Percentiles rank a stretch among this genome's conserved stretches.
Evolutionary conservation across 441 rosid species (phyloP).

Genomic region (Adansonia rubrostipa): DNA sequence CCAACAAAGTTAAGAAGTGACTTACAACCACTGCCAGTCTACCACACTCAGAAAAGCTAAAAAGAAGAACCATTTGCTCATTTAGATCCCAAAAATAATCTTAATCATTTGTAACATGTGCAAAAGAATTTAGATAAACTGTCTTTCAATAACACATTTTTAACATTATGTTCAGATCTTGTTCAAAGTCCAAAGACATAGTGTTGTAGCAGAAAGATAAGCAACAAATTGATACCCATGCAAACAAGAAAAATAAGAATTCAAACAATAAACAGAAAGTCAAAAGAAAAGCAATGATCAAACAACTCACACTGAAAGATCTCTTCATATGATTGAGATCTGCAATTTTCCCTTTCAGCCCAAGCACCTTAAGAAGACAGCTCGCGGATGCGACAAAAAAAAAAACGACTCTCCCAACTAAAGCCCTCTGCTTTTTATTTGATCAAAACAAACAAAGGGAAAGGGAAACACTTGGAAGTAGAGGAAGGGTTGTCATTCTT

Average conservation of each 20-base stretch:
- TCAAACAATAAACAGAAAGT: conserved; percentile 7
- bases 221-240: conserved; percentile 14
- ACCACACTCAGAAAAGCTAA: conserved; percentile 11
- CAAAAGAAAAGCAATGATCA: conserved; percentile 21
- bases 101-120: not conserved
- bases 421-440: conserved; percentile 23
- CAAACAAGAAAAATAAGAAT: conserved; percentile 22
- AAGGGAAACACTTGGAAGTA: conserved; percentile 31
- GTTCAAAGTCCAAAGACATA: conserved; percentile 15
- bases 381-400: conserved; percentile 2
- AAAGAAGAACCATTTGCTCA: not conserved
- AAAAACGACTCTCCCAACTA: conserved; percentile 33
- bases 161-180: conserved; percentile 30
- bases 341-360: conserved; percentile 43
- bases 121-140: conserved; percentile 25
- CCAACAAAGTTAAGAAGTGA: not conserved
- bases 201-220: conserved; percentile 13
- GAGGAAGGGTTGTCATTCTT: conserved; percentile 34
- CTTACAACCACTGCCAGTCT: not conserved
- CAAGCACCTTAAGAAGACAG: conserved; percentile 32
- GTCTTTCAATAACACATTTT: not conserved
- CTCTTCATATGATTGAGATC: conserved; percentile 88
- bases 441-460: conserved; percentile 6
- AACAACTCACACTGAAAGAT: conserved; percentile 68
- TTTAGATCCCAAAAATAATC: conserved; percentile 36